phyloP scores from a whole-genome alignment of 768 basidiomycete genomes.

The Kondoa malvinella region DNA sequence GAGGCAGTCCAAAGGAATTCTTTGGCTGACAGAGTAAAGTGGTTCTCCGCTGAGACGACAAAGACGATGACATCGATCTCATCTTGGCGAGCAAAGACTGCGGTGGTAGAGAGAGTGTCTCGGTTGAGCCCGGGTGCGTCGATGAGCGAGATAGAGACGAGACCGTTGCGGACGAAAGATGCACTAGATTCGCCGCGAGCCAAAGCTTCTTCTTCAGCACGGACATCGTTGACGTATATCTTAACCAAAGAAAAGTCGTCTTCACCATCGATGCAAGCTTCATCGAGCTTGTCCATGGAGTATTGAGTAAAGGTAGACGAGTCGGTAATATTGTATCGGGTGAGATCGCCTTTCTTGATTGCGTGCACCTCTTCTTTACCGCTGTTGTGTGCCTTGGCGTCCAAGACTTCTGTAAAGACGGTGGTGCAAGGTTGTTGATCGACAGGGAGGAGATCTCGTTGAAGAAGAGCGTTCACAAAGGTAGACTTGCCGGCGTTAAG shows the following conservation, averaged over 20 bases:
- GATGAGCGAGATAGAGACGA: slow-evolving; percentile 94
- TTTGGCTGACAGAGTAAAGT: slow-evolving; percentile 87
- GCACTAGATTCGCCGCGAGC: slow-evolving; percentile 4
- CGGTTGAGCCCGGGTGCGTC: slow-evolving; percentile 96
- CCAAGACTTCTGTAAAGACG: slow-evolving; percentile 90
- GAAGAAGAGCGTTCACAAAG: slow-evolving; percentile 84
- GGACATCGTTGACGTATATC: slow-evolving; percentile 70
- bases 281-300: slow-evolving; percentile 53
- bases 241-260: slow-evolving; percentile 56
- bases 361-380: slow-evolving; percentile 74
- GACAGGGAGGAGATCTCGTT: slow-evolving; percentile 81
- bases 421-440: slow-evolving; percentile 98
- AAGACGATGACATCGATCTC: slow-evolving; percentile 98
- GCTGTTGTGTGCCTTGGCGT: slow-evolving; percentile 55
- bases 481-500: slow-evolving; percentile 97
- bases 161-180: slow-evolving; percentile 26
- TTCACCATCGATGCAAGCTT: slow-evolving; percentile 59
- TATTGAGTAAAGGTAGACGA: slow-evolving; percentile 58
- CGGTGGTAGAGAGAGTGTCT: slow-evolving; percentile 85
- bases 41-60: slow-evolving; percentile 93
- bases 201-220: slow-evolving; percentile 36
- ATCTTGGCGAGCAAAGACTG: slow-evolving; percentile 83
- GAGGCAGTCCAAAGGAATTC: slow-evolving; percentile 85
- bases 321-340: slow-evolving; percentile 52
- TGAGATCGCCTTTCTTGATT: slow-evolving; percentile 43